Percentiles rank a stretch among this genome's conserved stretches.
Conservation (phyloP, 1,139 yeast genomes). For the Zygoascus hellenicus region DNA sequence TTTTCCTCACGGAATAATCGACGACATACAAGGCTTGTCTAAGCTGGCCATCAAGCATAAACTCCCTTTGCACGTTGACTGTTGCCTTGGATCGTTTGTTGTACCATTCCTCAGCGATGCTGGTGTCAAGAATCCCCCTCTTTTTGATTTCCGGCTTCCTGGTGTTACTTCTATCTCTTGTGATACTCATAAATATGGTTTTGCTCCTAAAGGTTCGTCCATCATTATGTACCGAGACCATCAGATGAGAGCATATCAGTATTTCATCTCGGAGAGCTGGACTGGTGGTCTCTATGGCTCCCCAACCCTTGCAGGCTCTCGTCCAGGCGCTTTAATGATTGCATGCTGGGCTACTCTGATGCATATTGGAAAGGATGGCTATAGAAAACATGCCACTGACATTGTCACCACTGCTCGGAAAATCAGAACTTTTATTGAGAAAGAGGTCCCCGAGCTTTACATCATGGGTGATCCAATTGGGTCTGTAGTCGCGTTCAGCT, state of each 20-base stretch:
- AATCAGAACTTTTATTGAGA: conserved; percentile 46
- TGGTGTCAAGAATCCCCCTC: conserved; percentile 50
- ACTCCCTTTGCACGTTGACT: conserved; percentile 89
- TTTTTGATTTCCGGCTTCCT: conserved; percentile 78
- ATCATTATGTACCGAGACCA: conserved; percentile 78
- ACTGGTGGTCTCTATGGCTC: conserved; percentile 94
- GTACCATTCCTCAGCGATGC: conserved; percentile 72
- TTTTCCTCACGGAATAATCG: conserved; percentile 94
- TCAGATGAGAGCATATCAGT: conserved; percentile 70
- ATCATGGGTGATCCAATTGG: conserved; percentile 80
- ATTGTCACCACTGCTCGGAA: conserved; percentile 62
- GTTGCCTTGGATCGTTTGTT: conserved; percentile 89
- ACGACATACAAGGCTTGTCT: conserved; percentile 73
- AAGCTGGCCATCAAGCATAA: conserved; percentile 55
- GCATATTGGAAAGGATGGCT: conserved; percentile 74
- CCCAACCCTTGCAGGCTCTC: conserved; percentile 92
- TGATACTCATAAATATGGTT: conserved; percentile 96
- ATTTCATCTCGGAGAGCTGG: conserved; percentile 82
- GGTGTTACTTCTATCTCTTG: conserved; percentile 98
- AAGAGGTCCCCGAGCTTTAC: conserved; percentile 48
- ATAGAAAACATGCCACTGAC: conserved; percentile 55
- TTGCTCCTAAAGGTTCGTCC: conserved; percentile 96
- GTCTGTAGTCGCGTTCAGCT: conserved; percentile 74
- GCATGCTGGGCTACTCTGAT: conserved; percentile 97
- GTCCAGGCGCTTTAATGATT: conserved; percentile 95